phyloP scores from a whole-genome alignment of 208 protist genomes.

The Blechomonas ayalai region DNA sequence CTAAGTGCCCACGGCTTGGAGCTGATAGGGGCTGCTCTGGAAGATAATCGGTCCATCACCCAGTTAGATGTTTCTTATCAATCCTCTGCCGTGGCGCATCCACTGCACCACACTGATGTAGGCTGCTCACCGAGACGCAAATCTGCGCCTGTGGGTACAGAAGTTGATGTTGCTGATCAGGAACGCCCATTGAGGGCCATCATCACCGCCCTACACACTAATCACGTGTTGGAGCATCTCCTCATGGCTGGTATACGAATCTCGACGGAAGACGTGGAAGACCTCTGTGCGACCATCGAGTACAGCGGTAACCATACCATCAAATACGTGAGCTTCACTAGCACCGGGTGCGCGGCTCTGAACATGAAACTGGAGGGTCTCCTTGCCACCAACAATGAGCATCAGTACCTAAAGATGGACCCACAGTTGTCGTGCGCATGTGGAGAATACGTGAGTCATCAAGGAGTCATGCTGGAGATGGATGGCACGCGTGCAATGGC shows the following conservation, averaged over 20 bases:
- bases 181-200: conserved; percentile 53
- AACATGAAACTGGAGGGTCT: conserved; percentile 61
- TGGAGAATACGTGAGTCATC: neutral
- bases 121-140: too few species aligned
- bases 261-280: conserved; percentile 51
- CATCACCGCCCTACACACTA: conserved; percentile 43
- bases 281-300: conserved; percentile 63
- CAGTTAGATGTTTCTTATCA: conserved; percentile 57
- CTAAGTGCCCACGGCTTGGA: conserved; percentile 25
- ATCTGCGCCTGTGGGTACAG: neutral
- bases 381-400: conserved; percentile 29
- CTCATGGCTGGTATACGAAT: conserved; percentile 51
- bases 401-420: too few species aligned
- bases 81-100: conserved; percentile 32
- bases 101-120: too few species aligned
- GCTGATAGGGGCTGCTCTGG: conserved; percentile 23
- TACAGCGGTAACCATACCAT: conserved; percentile 36
- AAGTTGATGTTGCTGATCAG: conserved; percentile 2
- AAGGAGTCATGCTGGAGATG: neutral
- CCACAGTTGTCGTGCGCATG: neutral
- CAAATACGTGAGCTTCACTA: conserved; percentile 40
- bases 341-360: conserved; percentile 31
- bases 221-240: conserved; percentile 33
- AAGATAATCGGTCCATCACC: conserved; percentile 23
- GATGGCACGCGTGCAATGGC: too few species aligned